phyloP scores from a whole-genome alignment of 1,284 basidiomycete species.

The Sanguinoderma infundibulare region DNA sequence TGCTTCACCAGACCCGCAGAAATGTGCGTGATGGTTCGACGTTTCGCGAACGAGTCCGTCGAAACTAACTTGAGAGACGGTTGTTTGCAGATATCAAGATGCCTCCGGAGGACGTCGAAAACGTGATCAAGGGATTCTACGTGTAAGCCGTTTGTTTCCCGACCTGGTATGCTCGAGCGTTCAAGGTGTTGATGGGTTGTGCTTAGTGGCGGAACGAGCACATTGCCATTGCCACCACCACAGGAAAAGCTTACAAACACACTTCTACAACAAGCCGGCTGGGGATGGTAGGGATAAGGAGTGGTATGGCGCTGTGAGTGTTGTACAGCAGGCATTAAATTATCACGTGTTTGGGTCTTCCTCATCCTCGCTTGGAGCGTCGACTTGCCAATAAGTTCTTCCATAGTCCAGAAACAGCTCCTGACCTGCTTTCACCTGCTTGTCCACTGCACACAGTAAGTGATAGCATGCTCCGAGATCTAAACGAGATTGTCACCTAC shows the following conservation, averaged over 20 bases:
- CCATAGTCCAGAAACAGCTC: constrained; percentile 62
- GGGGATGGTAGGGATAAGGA: constrained; percentile 30
- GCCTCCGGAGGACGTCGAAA: constrained; percentile 74
- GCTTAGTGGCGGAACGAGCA: constrained; percentile 6
- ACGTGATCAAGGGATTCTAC: constrained; percentile 67
- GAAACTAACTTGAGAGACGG: not conserved
- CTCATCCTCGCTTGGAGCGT: not conserved
- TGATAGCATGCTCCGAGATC: not conserved
- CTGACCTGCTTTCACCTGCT: constrained; percentile 41
- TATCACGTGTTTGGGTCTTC: not conserved
- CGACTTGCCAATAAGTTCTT: constrained; percentile 36
- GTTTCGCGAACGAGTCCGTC: no score
- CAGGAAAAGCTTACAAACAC: constrained; percentile 33
- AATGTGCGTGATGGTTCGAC: constrained; percentile 57
- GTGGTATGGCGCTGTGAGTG: not conserved
- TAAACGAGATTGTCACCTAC: constrained; percentile 38
- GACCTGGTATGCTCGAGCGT: not conserved
- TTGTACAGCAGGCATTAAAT: constrained; percentile 10
- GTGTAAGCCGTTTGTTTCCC: constrained; percentile 21
- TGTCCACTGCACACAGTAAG: constrained; percentile 21
- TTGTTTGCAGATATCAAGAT: constrained; percentile 71
- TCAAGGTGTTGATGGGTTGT: not conserved
- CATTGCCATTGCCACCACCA: constrained; percentile 18
- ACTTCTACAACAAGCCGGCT: constrained; percentile 35
- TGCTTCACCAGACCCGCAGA: constrained; percentile 84